These are phyloP conservation scores for Trichoderma hamatum DNA, from an alignment of 2,329 filamentous ascomycete genomes.

Conservation along the genomic window DNA sequence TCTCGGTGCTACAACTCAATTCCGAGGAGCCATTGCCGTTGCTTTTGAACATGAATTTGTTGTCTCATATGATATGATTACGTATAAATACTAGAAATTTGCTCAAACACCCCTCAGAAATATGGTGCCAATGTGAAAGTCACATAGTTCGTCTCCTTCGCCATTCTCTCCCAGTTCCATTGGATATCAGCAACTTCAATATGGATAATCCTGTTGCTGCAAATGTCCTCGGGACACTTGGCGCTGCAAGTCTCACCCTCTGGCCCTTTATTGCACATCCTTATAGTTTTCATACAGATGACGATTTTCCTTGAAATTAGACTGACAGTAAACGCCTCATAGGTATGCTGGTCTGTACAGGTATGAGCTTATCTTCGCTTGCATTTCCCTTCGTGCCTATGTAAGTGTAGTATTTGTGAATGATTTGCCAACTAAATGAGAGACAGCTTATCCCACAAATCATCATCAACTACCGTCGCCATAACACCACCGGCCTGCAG, in stretches of 20 bases:
- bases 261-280: no score
- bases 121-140: neutral
- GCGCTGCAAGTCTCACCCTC: constrained; percentile 49
- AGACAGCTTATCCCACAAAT: constrained; percentile 68
- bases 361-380: constrained; percentile 44
- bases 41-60: constrained; percentile 9
- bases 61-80: neutral
- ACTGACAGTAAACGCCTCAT: neutral
- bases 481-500: constrained; percentile 67
- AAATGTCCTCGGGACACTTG: constrained; percentile 61
- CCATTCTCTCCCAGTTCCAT: neutral
- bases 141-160: neutral
- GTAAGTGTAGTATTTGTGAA: neutral
- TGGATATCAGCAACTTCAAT: neutral
- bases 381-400: neutral
- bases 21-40: constrained; percentile 2
- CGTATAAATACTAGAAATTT: neutral
- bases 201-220: constrained; percentile 61
- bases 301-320: neutral
- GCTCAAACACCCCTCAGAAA: no score
- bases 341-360: constrained; percentile 67
- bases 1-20: neutral
- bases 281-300: neutral
- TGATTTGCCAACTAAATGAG: neutral
- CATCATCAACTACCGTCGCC: constrained; percentile 66